Evolutionary conservation across 768 basidiomycete genomes (phyloP), one percentile per base, ranked within the genome.

Genomic region (Omphalotus guepiniiformis): DNA sequence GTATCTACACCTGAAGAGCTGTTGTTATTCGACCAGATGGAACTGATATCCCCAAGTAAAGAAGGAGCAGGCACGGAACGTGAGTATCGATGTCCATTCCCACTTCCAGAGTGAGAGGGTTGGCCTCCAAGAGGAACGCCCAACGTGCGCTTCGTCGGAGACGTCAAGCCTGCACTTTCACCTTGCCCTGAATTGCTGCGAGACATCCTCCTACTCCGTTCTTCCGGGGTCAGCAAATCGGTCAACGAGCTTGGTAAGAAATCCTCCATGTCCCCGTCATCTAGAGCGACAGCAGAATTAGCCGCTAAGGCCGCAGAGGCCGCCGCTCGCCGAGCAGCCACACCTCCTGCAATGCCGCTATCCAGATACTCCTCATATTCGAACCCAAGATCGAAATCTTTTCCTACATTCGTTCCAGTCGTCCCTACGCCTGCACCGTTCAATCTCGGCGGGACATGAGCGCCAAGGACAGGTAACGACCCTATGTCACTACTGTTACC

Each of bases 161-260:
- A 40, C 27, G 47, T 47, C 23, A 48, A 41, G 2, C 49, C 60
- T 15, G 23, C 35, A 47, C 35, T 29, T 16, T 32, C 35, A 27
- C 28, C 45, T 26, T 37, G 35, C 57, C 72, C 68, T 34, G 42
- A 77, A 48, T 79, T 80, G n/a, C 82, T 83, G 41, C 90, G 75
- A 25, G 85, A 88, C 78, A 91, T 83, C 36, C 93, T 72, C 26
- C 94, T 73, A 26, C 79, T 85, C 53, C 85, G 76, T 66, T 97
- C 95, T 55, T 85, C 86, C 0, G 90, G 89, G 0, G 93, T 95
- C 39, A 98, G 71, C 6, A 98, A 73, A 51, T 97, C 94, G 22
- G 83, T 90, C 39, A 98, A 69, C 3, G 85, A 89, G 46, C 88
- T 83, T 0, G 95, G 95, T 25, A 98, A 63, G 62, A 97, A 88